Evolutionary conservation across 768 basidiomycete species (phyloP).

Genomic region (Suillus fuscotomentosus): DNA sequence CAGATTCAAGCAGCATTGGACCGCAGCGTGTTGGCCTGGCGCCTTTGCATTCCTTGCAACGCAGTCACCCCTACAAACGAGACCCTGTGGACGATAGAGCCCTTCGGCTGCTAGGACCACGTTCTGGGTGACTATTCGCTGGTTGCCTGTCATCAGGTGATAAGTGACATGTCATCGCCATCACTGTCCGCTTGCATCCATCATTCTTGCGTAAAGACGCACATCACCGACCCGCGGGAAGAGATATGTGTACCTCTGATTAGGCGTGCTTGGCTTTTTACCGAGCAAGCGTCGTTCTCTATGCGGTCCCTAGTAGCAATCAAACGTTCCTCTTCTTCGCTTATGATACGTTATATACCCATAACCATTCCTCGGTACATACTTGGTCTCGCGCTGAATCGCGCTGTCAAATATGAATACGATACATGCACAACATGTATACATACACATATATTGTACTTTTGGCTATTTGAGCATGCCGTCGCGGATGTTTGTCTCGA

Average conservation of each 20-base stretch:
- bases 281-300: background rate
- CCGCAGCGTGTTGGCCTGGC: constrained; percentile 45
- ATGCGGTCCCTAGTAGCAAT: background rate
- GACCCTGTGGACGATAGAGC: constrained; percentile 62
- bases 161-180: background rate
- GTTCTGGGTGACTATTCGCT: constrained; percentile 35
- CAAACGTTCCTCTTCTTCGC: background rate
- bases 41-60: constrained; percentile 54
- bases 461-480: background rate
- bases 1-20: constrained; percentile 21
- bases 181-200: background rate
- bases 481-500: background rate
- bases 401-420: background rate
- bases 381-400: background rate
- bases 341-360: background rate
- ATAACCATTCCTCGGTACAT: background rate
- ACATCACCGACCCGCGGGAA: constrained; percentile 1
- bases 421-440: background rate
- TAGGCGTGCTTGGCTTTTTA: background rate
- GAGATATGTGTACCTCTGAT: background rate
- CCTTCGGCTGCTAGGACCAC: constrained; percentile 46
- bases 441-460: background rate
- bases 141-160: background rate
- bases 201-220: constrained; percentile 1
- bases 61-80: constrained; percentile 56